Base-by-base conservation (phyloP, 352 stramenopile species). In the Hyaloperonospora brassicae region DNA sequence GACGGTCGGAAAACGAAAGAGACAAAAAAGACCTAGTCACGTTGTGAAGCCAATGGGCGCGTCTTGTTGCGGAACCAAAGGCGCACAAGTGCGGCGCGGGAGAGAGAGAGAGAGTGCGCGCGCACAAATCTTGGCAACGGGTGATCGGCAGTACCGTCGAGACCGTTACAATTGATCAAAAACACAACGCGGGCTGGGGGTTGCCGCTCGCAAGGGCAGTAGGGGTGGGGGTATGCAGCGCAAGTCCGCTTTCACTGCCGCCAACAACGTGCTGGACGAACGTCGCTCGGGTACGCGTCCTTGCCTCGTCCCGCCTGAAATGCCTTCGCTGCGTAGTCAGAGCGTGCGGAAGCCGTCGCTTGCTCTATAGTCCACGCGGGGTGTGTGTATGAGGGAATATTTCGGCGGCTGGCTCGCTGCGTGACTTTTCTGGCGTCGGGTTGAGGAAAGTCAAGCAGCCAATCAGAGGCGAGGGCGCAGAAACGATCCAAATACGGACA, bases 391-490 rank as follows among this genome's bases (percentile, higher is more conserved):
- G 50, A 47, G 58, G 47, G 35, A 60, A 50, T 39, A 48, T 22
- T 34, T 34, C 27, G 27, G 27, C 31, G 53, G 57, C 45, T 55
- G 52, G 52, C 52, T 49, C 17, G 53, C 50, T 52, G 45, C 30
- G 39, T 22, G 47, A 22, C 61, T 58, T 50, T 63, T 58, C 56
- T 52, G 22, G 6, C 54, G 59, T 66, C 54, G 21, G 54, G 50
- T 66, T 62, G 59, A 55, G 30, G 38, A 42, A 51, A 30, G 10
- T 30, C 7, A 14, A 27, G 9, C 5, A 50, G 36, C 50, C 58
- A 57, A 61, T 61, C 47, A 55, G 11, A 17, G 22, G 42, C 36
- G 41, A 6, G 14, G 36, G 12, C 11, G 24, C 39, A 45, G 39
- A 45, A 45, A 45, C 39, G 39, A 45, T 22, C 10, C 39, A 9